phyloP scores from a whole-genome alignment of 148 eudicot species.

The Amaranthus cruentus region DNA sequence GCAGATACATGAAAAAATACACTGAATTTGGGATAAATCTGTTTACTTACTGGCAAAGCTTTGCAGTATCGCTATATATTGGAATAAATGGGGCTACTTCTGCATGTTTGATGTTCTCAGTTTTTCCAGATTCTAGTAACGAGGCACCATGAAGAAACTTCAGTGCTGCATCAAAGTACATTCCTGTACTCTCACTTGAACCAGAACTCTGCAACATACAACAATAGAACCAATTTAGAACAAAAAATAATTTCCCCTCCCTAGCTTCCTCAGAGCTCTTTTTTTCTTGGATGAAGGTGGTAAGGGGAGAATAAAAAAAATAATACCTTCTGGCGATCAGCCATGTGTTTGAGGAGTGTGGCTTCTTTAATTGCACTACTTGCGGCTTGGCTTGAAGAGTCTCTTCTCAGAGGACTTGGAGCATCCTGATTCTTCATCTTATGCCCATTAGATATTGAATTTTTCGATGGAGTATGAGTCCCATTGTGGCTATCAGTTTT shows the following conservation, averaged over 20 bases:
- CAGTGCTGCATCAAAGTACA: conserved; percentile 82
- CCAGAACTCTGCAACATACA: conserved; percentile 54
- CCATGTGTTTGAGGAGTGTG: conserved; percentile 80
- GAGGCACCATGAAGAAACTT: conserved; percentile 95
- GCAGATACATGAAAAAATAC: conserved; percentile 8
- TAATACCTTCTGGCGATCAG: conserved; percentile 86
- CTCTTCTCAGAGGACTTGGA: conserved; percentile 65
- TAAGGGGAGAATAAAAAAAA: conserved; percentile 7
- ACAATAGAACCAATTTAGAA: conserved; percentile 12
- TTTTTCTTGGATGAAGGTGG: neutral
- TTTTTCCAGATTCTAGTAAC: conserved; percentile 60
- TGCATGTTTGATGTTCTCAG: conserved; percentile 57
- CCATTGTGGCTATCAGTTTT: conserved; percentile 41
- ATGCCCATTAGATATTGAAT: conserved; percentile 47
- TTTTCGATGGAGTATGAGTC: conserved; percentile 32
- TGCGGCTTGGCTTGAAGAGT: conserved; percentile 66
- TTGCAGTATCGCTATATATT: conserved; percentile 89
- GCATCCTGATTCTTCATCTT: conserved; percentile 55
- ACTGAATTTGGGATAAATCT: neutral
- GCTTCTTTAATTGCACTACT: conserved; percentile 79
- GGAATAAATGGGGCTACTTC: conserved; percentile 63
- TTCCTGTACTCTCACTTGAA: conserved; percentile 57
- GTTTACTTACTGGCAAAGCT: conserved; percentile 80
- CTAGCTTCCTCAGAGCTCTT: neutral
- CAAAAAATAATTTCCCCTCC: neutral